A percentile compares a stretch with the other conserved stretches of the same genome.
phyloP scores from a whole-genome alignment of 2,329 filamentous ascomycete species.

The Cladophialophora carrionii region DNA sequence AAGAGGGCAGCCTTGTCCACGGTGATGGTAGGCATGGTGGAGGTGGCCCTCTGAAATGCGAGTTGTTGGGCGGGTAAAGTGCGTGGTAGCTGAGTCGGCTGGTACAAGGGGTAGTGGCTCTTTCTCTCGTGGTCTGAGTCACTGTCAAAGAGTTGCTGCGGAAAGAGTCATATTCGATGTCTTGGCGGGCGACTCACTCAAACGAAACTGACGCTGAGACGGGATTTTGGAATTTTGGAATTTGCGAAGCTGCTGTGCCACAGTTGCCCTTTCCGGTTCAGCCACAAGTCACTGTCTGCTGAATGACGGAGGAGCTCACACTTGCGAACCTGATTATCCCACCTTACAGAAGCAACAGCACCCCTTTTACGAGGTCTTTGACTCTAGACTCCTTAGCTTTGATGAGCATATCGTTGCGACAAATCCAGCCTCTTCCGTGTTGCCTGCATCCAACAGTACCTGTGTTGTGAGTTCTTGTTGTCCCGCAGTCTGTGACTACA shows the following conservation, averaged over 20 bases:
- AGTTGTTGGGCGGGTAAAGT: neutral
- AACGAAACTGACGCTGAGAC: neutral
- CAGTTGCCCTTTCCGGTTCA: slow-evolving; percentile 13
- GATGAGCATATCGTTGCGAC: slow-evolving; percentile 2
- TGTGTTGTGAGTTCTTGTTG: slow-evolving; percentile 25
- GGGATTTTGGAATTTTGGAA: neutral
- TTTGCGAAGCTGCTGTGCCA: slow-evolving; percentile 8
- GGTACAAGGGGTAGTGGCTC: neutral
- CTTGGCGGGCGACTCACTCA: neutral
- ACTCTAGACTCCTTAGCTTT: neutral
- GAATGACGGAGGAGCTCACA: slow-evolving; percentile 28
- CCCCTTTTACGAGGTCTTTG: slow-evolving; percentile 1
- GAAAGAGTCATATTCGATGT: neutral
- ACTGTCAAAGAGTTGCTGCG: neutral
- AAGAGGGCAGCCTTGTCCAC: slow-evolving; percentile 97
- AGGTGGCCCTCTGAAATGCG: slow-evolving; percentile 24
- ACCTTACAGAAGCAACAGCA: slow-evolving; percentile 22
- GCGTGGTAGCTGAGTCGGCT: neutral
- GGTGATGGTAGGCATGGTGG: slow-evolving; percentile 89
- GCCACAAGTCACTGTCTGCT: slow-evolving; percentile 12
- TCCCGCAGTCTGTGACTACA: neutral
- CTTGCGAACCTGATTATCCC: slow-evolving; percentile 26
- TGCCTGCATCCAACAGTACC: slow-evolving; percentile 1
- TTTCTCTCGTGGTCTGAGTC: neutral
- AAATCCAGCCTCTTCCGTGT: neutral